phyloP scores from a whole-genome alignment of 352 stramenopile genomes.

The Aphanomyces cochlioides region DNA sequence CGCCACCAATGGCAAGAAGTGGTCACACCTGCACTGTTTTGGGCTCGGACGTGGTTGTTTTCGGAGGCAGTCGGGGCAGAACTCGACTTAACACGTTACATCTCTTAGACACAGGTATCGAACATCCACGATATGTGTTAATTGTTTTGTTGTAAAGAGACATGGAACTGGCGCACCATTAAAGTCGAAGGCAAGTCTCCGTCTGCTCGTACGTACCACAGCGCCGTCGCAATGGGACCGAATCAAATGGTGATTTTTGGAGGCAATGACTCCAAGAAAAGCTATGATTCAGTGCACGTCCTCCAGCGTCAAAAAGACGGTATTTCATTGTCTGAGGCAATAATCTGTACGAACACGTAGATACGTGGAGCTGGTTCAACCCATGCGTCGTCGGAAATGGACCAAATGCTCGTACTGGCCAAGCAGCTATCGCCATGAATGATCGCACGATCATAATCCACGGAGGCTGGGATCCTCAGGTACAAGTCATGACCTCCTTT shows the following conservation, averaged over 20 bases:
- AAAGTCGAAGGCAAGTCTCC: constrained; percentile 87
- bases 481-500: constrained; percentile 24
- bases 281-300: constrained; percentile 91
- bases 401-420: constrained; percentile 81
- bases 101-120: constrained; percentile 62
- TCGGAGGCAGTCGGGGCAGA: constrained; percentile 65
- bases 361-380: constrained; percentile 85
- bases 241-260: constrained; percentile 90
- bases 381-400: constrained; percentile 66
- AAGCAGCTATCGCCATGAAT: constrained; percentile 84
- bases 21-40: constrained; percentile 74
- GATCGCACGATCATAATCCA: constrained; percentile 88
- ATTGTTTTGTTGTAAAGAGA: constrained; percentile 37
- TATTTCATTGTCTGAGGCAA: constrained; percentile 6
- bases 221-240: constrained; percentile 51
- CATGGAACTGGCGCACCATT: constrained; percentile 87
- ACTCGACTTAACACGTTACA: constrained; percentile 72
- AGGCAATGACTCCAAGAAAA: constrained; percentile 88
- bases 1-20: constrained; percentile 54
- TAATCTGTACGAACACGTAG: background rate
- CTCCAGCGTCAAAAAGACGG: constrained; percentile 53
- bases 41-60: constrained; percentile 74
- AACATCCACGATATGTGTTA: background rate
- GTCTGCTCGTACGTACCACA: constrained; percentile 88
- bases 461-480: constrained; percentile 92